Conservation (phyloP, 2,329 filamentous ascomycete genomes). For the Claviceps maximensis region DNA sequence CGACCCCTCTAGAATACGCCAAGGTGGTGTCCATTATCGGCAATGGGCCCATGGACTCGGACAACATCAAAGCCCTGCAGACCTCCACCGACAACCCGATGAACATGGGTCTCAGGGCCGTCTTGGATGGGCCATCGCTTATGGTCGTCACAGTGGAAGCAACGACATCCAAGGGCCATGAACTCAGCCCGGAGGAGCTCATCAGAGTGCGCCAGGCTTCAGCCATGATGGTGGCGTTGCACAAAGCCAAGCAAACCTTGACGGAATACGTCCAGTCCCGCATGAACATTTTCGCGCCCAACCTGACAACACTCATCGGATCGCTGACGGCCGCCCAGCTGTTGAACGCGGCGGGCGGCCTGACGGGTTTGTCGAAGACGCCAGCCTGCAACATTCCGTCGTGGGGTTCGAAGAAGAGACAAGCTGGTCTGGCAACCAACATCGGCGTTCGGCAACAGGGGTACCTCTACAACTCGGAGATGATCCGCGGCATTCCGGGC, state of each 20-base stretch:
- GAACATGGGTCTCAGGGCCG: slow-evolving; percentile 58
- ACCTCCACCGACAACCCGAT: slow-evolving; percentile 67
- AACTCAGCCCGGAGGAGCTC: slow-evolving; percentile 64
- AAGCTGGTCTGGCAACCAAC: slow-evolving; percentile 81
- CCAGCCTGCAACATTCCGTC: slow-evolving; percentile 87
- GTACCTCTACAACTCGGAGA: slow-evolving; percentile 81
- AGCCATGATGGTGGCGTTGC: slow-evolving; percentile 76
- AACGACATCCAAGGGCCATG: slow-evolving; percentile 71
- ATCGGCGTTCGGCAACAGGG: slow-evolving; percentile 83
- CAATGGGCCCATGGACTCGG: slow-evolving; percentile 74
- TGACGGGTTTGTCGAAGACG: slow-evolving; percentile 80
- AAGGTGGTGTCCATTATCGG: slow-evolving; percentile 88
- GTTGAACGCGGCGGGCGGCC: slow-evolving; percentile 84
- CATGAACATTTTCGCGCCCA: slow-evolving; percentile 93
- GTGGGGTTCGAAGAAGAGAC: slow-evolving; percentile 79
- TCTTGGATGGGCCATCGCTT: slow-evolving; percentile 77
- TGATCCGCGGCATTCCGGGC: slow-evolving; percentile 71
- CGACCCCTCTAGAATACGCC: slow-evolving; percentile 86
- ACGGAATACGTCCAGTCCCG: slow-evolving; percentile 93
- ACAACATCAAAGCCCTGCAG: slow-evolving; percentile 68
- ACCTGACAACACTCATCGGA: slow-evolving; percentile 79
- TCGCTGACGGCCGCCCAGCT: slow-evolving; percentile 89
- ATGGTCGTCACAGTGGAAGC: slow-evolving; percentile 96
- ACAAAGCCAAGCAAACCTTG: slow-evolving; percentile 73
- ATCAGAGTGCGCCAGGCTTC: slow-evolving; percentile 64